Base-by-base conservation (phyloP, 208 protist species). In the Trypanosoma mega region DNA sequence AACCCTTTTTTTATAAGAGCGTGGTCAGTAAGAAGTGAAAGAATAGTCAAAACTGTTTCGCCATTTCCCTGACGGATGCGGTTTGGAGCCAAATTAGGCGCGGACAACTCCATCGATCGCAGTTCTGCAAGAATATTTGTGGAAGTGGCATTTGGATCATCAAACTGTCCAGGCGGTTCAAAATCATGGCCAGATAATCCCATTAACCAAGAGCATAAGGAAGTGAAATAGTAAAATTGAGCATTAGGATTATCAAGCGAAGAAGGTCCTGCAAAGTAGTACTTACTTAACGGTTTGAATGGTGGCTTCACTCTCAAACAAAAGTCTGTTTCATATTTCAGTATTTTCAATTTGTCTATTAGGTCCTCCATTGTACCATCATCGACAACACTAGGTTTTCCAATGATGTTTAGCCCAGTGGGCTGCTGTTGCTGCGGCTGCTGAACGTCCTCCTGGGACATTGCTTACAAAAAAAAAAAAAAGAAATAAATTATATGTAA, bases 161-260 rank as follows among this genome's bases (percentile, higher is more conserved):
- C 90, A 57, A 96, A 96, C 54, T 96, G 87, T 1, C 85, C 90
- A 9, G 90, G 85, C 4, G 78, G 59, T 27, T 89, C 80, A 65
- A 89, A 78, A 6, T 70, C 63, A 43, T 88, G 80, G 3, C 81
- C 87, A 66, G 75, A 86, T 27, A 92, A 34, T 31, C 76, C 81
- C 81, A 96, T 93, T 33, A 96, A 65, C 90, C 90, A 96, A 16
- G 84, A 74, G 57, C 80, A 88, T 16, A 96, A 56, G 14, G 87
- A 94, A 0, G 90, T 93, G 61, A 96, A 96, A 51, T 96, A 96
- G 62, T 84, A 91, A 63, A 94, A 96, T 53, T 96, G 90, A 12
- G 81, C 67, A 53, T 94, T 96, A 12, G 85, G 80, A 55, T 96
- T 96, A 68, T 93, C 85, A 23, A 92, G 52, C 9, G 88, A 82